Percentiles rank a stretch among this genome's conserved stretches.
phyloP scores from a whole-genome alignment of 2,329 filamentous ascomycete species.

The Ophiostoma australiae region DNA sequence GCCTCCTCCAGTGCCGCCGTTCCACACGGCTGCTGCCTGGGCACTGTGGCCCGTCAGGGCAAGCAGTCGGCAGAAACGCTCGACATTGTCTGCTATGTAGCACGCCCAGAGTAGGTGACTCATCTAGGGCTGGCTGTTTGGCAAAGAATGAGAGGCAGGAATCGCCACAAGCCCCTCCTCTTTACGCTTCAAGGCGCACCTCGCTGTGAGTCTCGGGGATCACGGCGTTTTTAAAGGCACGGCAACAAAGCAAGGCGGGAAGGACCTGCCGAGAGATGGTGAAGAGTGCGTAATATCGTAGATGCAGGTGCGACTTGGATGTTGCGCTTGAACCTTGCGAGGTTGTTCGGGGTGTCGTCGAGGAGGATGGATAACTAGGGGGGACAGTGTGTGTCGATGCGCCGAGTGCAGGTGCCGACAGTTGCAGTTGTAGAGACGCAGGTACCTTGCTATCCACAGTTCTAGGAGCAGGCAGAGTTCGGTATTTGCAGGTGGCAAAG shows the following conservation, averaged over 20 bases:
- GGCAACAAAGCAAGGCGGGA: slow-evolving; percentile 25
- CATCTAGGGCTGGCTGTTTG: slow-evolving; percentile 43
- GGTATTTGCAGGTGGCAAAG: slow-evolving; percentile 6
- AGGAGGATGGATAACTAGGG: neutral
- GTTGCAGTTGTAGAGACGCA: neutral
- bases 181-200: slow-evolving; percentile 60
- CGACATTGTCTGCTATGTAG: slow-evolving; percentile 97
- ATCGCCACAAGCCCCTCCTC: slow-evolving; percentile 32
- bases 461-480: neutral
- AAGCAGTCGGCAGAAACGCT: slow-evolving; percentile 85
- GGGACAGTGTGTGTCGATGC: neutral
- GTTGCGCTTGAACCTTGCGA: neutral
- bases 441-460: neutral
- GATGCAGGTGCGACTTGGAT: neutral
- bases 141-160: slow-evolving; percentile 2
- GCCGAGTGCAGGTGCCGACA: neutral
- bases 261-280: slow-evolving; percentile 9
- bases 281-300: neutral
- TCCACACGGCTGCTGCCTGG: slow-evolving; percentile 49
- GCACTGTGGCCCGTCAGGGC: slow-evolving; percentile 60
- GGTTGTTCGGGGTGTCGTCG: neutral
- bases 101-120: slow-evolving; percentile 90
- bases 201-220: slow-evolving; percentile 82
- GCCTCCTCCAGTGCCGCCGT: slow-evolving; percentile 34
- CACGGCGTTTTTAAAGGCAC: slow-evolving; percentile 92